Percentiles rank a stretch among this genome's conserved stretches.
phyloP scores from a whole-genome alignment of 257 asterid species.

The Solanum dulcamara region DNA sequence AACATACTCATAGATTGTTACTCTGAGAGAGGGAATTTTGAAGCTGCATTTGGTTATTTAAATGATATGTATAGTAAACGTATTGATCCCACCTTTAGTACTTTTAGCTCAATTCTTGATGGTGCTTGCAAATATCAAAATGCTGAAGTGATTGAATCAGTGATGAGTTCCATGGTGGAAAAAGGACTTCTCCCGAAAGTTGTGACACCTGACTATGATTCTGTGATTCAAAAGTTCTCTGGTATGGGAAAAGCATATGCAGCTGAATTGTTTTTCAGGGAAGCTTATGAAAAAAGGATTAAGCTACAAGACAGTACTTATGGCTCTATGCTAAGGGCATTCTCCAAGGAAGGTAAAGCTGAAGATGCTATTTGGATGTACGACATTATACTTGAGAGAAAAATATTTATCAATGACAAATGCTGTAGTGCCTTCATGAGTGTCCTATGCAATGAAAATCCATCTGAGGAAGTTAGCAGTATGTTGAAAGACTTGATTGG shows the following conservation, averaged over 20 bases:
- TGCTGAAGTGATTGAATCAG: slow-evolving; percentile 26
- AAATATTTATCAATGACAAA: slow-evolving; percentile 15
- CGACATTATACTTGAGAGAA: slow-evolving; percentile 12
- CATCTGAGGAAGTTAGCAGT: slow-evolving; percentile 30
- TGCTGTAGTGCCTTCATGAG: slow-evolving; percentile 35
- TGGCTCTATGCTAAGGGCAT: slow-evolving; percentile 43
- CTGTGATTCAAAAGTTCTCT: slow-evolving; percentile 38
- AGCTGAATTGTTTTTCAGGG: slow-evolving; percentile 33
- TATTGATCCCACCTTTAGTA: slow-evolving; percentile 33
- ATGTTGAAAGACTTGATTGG: slow-evolving; percentile 35
- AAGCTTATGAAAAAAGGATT: slow-evolving; percentile 23
- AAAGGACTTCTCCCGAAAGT: slow-evolving; percentile 24
- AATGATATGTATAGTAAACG: slow-evolving; percentile 20
- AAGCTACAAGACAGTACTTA: slow-evolving; percentile 35
- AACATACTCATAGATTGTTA: slow-evolving; percentile 45
- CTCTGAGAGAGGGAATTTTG: slow-evolving; percentile 54
- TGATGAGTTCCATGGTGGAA: slow-evolving; percentile 27
- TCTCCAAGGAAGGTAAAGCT: slow-evolving; percentile 35
- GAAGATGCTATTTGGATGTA: slow-evolving; percentile 39
- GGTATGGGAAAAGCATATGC: slow-evolving; percentile 45
- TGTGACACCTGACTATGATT: slow-evolving; percentile 19
- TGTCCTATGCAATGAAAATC: slow-evolving; percentile 45
- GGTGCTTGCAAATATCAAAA: slow-evolving; percentile 56
- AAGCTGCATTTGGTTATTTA: slow-evolving; percentile 39
- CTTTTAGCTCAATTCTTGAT: slow-evolving; percentile 54